These are phyloP conservation scores for Rasamsonia emersonii DNA, from an alignment of 2,329 filamentous ascomycete species.

Conservation along the genomic window DNA sequence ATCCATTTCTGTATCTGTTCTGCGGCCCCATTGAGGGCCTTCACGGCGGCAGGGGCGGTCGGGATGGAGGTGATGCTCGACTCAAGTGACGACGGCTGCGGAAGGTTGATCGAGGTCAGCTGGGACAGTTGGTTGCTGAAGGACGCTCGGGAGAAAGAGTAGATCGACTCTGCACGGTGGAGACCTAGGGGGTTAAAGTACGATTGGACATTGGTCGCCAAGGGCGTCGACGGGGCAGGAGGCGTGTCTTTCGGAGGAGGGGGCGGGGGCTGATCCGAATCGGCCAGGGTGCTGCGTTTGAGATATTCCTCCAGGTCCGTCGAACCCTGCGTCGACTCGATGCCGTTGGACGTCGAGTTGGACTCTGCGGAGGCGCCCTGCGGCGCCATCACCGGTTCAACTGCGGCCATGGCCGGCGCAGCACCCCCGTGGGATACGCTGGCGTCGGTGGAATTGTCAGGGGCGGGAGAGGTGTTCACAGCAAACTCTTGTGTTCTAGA, in stretches of 20 bases:
- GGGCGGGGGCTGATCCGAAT: slow-evolving; percentile 20
- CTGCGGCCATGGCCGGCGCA: slow-evolving; percentile 21
- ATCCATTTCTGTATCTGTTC: slow-evolving; percentile 95
- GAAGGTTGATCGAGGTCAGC: slow-evolving; percentile 80
- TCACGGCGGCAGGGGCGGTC: slow-evolving; percentile 73
- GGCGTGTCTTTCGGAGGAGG: slow-evolving; percentile 30
- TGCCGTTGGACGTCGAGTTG: slow-evolving; percentile 10
- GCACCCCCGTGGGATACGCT: slow-evolving; percentile 8
- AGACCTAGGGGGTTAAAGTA: slow-evolving; percentile 39
- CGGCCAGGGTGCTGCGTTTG: slow-evolving; percentile 25
- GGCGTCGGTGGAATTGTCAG: slow-evolving; percentile 6
- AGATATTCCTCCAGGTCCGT: slow-evolving; percentile 37
- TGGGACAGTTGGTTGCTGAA: slow-evolving; percentile 91
- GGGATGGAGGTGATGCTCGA: slow-evolving; percentile 77
- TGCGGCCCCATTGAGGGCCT: slow-evolving; percentile 74
- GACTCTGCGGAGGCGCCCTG: slow-evolving; percentile 10
- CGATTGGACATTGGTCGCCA: slow-evolving; percentile 27
- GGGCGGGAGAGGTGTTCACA: slow-evolving; percentile 10
- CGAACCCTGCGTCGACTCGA: slow-evolving; percentile 16
- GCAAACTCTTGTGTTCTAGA: slow-evolving; percentile 5
- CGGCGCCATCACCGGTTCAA: slow-evolving; percentile 17
- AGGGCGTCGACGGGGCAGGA: slow-evolving; percentile 17
- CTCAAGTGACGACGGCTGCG: slow-evolving; percentile 74
- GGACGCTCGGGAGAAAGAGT: slow-evolving; percentile 83
- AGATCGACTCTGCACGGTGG: slow-evolving; percentile 73